Percentiles rank a stretch among this genome's conserved stretches.
phyloP scores from a whole-genome alignment of 768 basidiomycete species.

The Leccinum truebloodii region DNA sequence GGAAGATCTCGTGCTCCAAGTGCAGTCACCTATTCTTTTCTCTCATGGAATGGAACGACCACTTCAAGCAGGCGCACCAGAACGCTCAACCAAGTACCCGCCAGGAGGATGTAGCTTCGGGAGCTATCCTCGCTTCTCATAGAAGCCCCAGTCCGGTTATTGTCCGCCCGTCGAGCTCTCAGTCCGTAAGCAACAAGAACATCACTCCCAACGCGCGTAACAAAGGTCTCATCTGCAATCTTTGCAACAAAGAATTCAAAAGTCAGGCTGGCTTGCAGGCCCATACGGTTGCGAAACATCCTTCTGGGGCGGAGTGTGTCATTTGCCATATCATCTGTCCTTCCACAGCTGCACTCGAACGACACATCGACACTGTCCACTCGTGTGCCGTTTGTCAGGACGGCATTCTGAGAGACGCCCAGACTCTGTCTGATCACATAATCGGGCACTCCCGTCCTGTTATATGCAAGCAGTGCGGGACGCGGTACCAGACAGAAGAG shows the following conservation, averaged over 20 bases:
- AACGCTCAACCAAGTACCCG: slow-evolving; percentile 1
- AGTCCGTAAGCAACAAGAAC: slow-evolving; percentile 12
- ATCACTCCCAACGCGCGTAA: slow-evolving; percentile 1
- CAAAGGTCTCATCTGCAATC: slow-evolving; percentile 19
- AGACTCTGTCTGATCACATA: slow-evolving; percentile 31
- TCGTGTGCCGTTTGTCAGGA: slow-evolving; percentile 31
- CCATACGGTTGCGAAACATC: slow-evolving; percentile 28
- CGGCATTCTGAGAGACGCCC: slow-evolving; percentile 29
- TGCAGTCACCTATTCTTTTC: slow-evolving; percentile 23
- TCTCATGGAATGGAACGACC: slow-evolving; percentile 30
- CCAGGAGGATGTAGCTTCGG: slow-evolving; percentile 13
- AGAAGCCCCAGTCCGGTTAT: slow-evolving; percentile 19
- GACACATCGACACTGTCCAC: slow-evolving; percentile 29
- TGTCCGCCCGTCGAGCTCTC: slow-evolving; percentile 20
- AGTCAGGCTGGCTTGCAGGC: slow-evolving; percentile 23
- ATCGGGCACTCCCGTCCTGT: slow-evolving; percentile 29
- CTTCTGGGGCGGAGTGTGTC: slow-evolving; percentile 19
- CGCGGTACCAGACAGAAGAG: slow-evolving; percentile 38
- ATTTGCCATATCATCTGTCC: slow-evolving; percentile 27
- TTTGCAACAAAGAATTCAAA: slow-evolving; percentile 28
- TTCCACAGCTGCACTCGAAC: slow-evolving; percentile 26
- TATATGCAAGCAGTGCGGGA: slow-evolving; percentile 30
- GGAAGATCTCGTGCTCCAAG: slow-evolving; percentile 31
- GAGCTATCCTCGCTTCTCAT: slow-evolving; percentile 1
- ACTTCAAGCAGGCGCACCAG: slow-evolving; percentile 26